phyloP scores from a whole-genome alignment of 2,329 filamentous ascomycete species.

The Teratosphaeria viscida region DNA sequence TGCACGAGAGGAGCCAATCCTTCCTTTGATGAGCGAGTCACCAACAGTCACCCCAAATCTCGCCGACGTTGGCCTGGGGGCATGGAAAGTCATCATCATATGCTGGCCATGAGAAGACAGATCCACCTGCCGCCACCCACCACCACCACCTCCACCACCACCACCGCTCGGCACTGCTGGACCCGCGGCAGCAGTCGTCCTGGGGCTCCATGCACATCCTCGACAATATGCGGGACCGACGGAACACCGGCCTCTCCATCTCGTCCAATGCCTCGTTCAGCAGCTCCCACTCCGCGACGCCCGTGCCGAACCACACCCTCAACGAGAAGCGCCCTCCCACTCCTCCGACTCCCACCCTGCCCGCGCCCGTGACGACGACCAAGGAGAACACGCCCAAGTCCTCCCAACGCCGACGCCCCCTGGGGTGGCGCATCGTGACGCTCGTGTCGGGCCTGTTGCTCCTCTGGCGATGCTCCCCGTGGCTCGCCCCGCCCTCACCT shows the following conservation, averaged over 20 bases:
- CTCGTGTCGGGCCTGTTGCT: slow-evolving; percentile 2
- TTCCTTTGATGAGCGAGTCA: not conserved
- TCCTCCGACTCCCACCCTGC: slow-evolving; percentile 12
- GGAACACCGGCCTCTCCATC: slow-evolving; percentile 38
- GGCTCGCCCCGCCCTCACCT: not conserved
- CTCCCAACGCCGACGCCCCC: slow-evolving; percentile 4
- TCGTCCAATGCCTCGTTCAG: slow-evolving; percentile 49
- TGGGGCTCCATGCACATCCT: not conserved
- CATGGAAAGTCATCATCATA: not conserved
- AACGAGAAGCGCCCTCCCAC: slow-evolving; percentile 40
- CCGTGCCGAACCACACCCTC: slow-evolving; percentile 53
- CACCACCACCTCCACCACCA: too few species aligned
- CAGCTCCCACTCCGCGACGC: slow-evolving; percentile 59
- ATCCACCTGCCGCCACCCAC: too few species aligned
- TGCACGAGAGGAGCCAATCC: not conserved
- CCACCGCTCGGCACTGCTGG: not conserved
- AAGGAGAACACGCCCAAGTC: slow-evolving; percentile 9
- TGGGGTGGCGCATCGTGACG: slow-evolving; percentile 4
- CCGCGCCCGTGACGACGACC: slow-evolving; percentile 14
- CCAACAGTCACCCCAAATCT: not conserved
- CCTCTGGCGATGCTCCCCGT: slow-evolving; percentile 1
- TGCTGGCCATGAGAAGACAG: not conserved
- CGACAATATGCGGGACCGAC: slow-evolving; percentile 33
- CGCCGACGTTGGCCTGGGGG: too few species aligned
- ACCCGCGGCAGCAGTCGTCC: not conserved